These are phyloP conservation scores for Solanum chaucha DNA, from an alignment of 257 asterid genomes.

Conservation along the genomic window DNA sequence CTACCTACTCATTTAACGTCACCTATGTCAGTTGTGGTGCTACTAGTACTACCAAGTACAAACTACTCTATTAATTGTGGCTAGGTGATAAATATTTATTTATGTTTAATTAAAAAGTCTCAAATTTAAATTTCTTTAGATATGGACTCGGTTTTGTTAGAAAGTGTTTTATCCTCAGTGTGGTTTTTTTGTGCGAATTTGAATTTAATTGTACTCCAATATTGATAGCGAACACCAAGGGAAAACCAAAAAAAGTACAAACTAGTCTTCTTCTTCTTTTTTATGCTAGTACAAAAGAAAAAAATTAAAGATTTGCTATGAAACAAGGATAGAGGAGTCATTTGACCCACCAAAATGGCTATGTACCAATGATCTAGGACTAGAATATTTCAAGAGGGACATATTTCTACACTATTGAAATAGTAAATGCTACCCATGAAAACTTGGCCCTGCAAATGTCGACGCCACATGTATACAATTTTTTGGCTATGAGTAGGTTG, in stretches of 20 bases:
- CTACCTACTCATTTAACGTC: background rate
- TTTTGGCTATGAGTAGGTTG: background rate
- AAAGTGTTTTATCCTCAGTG: too few relatives aligned
- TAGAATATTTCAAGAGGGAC: background rate
- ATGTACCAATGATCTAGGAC: background rate
- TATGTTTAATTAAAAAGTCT: too few relatives aligned
- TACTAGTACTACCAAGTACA: background rate
- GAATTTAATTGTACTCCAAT: too few relatives aligned
- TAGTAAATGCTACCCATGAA: background rate
- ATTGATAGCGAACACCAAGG: accelerated
- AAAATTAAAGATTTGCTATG: background rate
- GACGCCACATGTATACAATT: background rate
- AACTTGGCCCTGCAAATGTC: background rate
- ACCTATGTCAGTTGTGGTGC: background rate
- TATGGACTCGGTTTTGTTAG: too few relatives aligned
- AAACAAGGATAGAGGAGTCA: background rate
- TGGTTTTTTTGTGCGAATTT: too few relatives aligned
- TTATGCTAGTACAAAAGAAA: background rate
- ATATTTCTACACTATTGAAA: background rate
- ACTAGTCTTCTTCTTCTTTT: background rate
- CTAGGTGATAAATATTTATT: too few relatives aligned
- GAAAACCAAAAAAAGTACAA: background rate
- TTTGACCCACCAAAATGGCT: background rate
- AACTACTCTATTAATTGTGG: background rate
- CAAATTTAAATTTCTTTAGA: too few relatives aligned